Evolutionary conservation across 2,329 filamentous ascomycete genomes (phyloP).

Genomic region (Akanthomyces uredinophilus): DNA sequence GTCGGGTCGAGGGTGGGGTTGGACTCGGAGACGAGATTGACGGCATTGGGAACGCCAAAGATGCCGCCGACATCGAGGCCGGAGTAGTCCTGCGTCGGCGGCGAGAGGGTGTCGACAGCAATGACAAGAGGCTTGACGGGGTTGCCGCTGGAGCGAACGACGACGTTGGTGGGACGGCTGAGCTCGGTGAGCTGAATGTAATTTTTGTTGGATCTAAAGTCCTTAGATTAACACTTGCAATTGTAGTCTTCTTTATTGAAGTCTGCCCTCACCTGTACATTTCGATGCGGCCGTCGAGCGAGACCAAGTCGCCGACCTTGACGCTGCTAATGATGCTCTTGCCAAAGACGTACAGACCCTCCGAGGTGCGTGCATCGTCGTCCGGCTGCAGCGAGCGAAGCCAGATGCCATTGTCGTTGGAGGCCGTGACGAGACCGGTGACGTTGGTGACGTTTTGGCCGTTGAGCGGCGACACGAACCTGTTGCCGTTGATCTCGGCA

Average conservation of each 20-base stretch:
- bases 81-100: conserved; percentile 58
- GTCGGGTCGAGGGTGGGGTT: conserved; percentile 59
- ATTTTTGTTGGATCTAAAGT: conserved; percentile 41
- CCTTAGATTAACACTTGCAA: background rate
- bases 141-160: conserved; percentile 48
- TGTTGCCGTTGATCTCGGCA: conserved; percentile 60
- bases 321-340: conserved; percentile 45
- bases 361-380: conserved; percentile 51
- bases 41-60: conserved; percentile 60
- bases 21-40: conserved; percentile 47
- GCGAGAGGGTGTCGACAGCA: conserved; percentile 49
- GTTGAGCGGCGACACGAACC: conserved; percentile 56
- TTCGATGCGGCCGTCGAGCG: conserved; percentile 52
- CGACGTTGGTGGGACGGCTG: conserved; percentile 47
- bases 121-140: conserved; percentile 54
- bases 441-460: conserved; percentile 53
- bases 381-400: conserved; percentile 56
- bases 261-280: conserved; percentile 45
- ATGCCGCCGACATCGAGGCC: conserved; percentile 60
- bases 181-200: conserved; percentile 64
- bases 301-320: conserved; percentile 58
- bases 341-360: conserved; percentile 62
- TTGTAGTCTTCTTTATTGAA: background rate
- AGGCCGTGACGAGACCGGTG: conserved; percentile 60
- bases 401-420: conserved; percentile 57